Base-by-base conservation (phyloP, 2,329 filamentous ascomycete species). In the Alternaria arbusti region DNA sequence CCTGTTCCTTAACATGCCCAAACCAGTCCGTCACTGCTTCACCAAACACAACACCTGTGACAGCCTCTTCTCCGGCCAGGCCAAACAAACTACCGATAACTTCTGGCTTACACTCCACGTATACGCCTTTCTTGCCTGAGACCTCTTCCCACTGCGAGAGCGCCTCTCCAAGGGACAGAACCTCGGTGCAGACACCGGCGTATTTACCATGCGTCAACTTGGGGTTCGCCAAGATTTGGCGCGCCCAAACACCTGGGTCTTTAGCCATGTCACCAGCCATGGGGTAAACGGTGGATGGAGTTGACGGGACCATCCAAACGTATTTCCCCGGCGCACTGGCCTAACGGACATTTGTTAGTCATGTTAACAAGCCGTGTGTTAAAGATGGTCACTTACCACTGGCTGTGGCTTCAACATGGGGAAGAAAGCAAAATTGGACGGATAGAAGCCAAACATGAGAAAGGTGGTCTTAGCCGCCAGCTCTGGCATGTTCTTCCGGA, bases 401-500 rank as follows among this genome's bases (percentile, higher is more conserved):
- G 58, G 58, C 15, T 64, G 25, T 7, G 59, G 66, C 57, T 66
- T 68, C 36, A 68, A 26, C 36, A 66, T 54, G 17, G 62, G 57
- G 11, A 62, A 63, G 13, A 52, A 61, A 6, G 58, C 66, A 23
- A 69, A 56, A 26, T 70, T 70, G 22, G 58, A 61, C 22, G 70
- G 49, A 49, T 72, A 71, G 52, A 65, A 68, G 11, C 61, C 65
- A 28, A 68, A 56, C 50, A 58, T 63, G 4, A 69, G 57, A 26
- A 59, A 72, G 4, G 67, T 69, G 5, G 65, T 70, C 61, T 71
- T 71, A 9, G 56, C 59, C 7, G 65, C 67, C 51, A 72, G 30
- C 7, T 55, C 61, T n/a, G 65, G 67, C 40, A 68, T n/a, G n/a
- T 79, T 66, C 1, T 71, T 57, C 43, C 74, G 74, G 69, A 83